phyloP scores from a whole-genome alignment of 768 basidiomycete genomes.

The Sistotremastrum suecicum region DNA sequence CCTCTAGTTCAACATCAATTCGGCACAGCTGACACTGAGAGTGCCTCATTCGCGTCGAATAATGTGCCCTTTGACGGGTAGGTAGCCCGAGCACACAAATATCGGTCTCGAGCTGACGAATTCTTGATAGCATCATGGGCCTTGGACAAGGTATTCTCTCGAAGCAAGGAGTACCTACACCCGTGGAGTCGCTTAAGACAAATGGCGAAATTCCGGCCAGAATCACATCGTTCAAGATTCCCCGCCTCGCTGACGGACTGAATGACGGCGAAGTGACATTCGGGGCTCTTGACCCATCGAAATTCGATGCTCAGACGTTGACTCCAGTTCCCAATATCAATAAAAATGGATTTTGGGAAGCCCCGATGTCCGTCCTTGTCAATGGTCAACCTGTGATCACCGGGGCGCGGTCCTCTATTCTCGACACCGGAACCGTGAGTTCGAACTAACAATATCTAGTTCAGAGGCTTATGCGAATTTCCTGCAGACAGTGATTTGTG shows the following conservation, averaged over 20 bases:
- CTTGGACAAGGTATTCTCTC: slow-evolving; percentile 59
- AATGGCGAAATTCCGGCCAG: slow-evolving; percentile 43
- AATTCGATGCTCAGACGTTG: slow-evolving; percentile 49
- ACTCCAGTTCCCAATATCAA: slow-evolving; percentile 52
- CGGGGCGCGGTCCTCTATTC: slow-evolving; percentile 16
- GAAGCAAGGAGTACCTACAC: slow-evolving; percentile 47
- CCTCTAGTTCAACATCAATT: slow-evolving; percentile 44
- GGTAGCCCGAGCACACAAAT: no score
- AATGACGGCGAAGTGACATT: slow-evolving; percentile 73
- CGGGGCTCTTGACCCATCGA: slow-evolving; percentile 56
- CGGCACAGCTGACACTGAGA: slow-evolving; percentile 50
- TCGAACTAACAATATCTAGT: no score
- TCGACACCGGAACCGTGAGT: slow-evolving; percentile 17
- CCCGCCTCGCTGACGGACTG: slow-evolving; percentile 51
- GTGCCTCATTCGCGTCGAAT: slow-evolving; percentile 40
- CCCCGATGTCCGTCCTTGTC: slow-evolving; percentile 40
- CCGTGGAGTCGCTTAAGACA: slow-evolving; percentile 53
- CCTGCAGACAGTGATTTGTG: background rate
- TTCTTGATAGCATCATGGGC: slow-evolving; percentile 44
- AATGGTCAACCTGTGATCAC: slow-evolving; percentile 26
- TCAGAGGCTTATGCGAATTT: background rate
- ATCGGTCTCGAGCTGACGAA: no score
- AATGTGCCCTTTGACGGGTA: slow-evolving; percentile 39
- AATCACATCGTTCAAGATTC: slow-evolving; percentile 70
- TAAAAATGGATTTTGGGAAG: slow-evolving; percentile 70